phyloP scores from a whole-genome alignment of 805 yeast genomes.

The Diddensiella caesifluorescens region DNA sequence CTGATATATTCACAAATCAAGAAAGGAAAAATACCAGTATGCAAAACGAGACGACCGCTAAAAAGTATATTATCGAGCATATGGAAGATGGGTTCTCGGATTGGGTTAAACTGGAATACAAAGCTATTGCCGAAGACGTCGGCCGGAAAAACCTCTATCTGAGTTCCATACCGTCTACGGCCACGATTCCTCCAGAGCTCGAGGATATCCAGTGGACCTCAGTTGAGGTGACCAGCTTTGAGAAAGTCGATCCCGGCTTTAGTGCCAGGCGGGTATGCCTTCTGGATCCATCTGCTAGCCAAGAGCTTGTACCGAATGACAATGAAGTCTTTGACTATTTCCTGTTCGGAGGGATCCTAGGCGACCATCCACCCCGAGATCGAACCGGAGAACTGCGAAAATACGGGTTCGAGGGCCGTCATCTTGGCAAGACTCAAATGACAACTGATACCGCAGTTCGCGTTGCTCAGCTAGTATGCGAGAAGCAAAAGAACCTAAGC shows the following conservation, averaged over 20 bases:
- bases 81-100: constrained; percentile 97
- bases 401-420: constrained; percentile 80
- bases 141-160: constrained; percentile 71
- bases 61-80: constrained; percentile 86
- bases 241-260: constrained; percentile 34
- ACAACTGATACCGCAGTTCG: constrained; percentile 97
- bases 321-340: constrained; percentile 67
- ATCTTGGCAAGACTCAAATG: constrained; percentile 88
- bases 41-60: constrained; percentile 43
- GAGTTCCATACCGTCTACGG: constrained; percentile 65
- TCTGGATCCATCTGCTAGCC: constrained; percentile 80
- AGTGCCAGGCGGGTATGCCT: constrained; percentile 58
- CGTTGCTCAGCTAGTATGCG: constrained; percentile 77
- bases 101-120: constrained; percentile 89
- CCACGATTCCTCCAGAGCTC: constrained; percentile 64
- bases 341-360: constrained; percentile 93
- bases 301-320: constrained; percentile 71
- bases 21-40: no score
- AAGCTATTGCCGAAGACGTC: constrained; percentile 74
- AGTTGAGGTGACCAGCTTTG: constrained; percentile 46
- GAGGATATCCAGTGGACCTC: constrained; percentile 72
- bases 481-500: constrained; percentile 51
- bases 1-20: no score
- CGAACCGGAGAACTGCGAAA: constrained; percentile 87
- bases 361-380: constrained; percentile 82